These are phyloP conservation scores for Coriaria nepalensis DNA, from an alignment of 306 rosid species.

Conservation along the genomic window DNA sequence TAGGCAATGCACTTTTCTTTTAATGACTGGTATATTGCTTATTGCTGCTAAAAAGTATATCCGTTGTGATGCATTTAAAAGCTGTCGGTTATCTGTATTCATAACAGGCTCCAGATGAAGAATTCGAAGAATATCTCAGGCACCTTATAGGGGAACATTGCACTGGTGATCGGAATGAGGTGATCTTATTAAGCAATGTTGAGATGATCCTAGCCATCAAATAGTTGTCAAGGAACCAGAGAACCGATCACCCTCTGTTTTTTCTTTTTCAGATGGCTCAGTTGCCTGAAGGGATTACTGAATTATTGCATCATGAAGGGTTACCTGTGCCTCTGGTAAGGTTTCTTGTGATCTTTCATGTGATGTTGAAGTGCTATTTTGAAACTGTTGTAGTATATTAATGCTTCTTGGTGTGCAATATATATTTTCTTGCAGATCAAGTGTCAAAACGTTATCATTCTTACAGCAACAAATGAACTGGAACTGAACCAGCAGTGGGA, in stretches of 20 bases:
- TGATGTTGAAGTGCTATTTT: background rate
- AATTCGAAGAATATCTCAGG: slow-evolving; percentile 87
- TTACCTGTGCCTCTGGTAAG: slow-evolving; percentile 77
- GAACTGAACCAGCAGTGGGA: slow-evolving; percentile 81
- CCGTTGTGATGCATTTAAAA: too few species aligned
- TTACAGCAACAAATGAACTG: slow-evolving; percentile 46
- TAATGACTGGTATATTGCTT: too few species aligned
- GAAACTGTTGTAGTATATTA: background rate
- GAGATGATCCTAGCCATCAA: background rate
- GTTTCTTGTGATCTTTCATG: background rate
- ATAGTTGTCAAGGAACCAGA: too few species aligned
- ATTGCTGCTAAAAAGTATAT: too few species aligned
- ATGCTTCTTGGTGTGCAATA: slow-evolving; percentile 5
- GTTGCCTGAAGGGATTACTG: slow-evolving; percentile 91
- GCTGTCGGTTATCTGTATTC: slow-evolving; percentile 10
- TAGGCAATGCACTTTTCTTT: background rate
- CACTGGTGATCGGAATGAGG: slow-evolving; percentile 76
- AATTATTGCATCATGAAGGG: slow-evolving; percentile 70
- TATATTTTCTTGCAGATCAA: slow-evolving; percentile 53
- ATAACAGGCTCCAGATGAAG: slow-evolving; percentile 92
- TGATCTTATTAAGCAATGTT: slow-evolving; percentile 15
- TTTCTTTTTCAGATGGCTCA: slow-evolving; percentile 83
- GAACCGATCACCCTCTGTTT: slow-evolving; percentile 7
- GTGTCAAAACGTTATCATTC: slow-evolving; percentile 64
- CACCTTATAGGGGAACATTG: slow-evolving; percentile 67